Evolutionary conservation across 306 rosid species (phyloP).

Genomic region (Corylus heterophylla): DNA sequence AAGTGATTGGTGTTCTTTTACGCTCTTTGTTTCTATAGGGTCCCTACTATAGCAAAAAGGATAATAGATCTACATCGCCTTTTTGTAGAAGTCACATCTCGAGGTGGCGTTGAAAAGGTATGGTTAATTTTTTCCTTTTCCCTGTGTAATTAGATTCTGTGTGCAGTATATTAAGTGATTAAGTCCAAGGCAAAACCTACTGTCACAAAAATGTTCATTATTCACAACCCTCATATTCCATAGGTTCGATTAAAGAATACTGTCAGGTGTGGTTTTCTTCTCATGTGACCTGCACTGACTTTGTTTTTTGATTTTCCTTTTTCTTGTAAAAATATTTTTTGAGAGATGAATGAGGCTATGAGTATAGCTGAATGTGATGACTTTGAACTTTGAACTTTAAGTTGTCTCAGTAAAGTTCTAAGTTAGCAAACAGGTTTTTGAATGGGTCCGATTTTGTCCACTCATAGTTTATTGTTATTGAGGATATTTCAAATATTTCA

Average conservation of each 20-base stretch:
- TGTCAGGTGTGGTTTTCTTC: background rate
- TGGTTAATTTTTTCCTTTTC: background rate
- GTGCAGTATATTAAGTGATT: background rate
- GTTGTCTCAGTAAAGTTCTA: background rate
- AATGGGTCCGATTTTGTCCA: background rate
- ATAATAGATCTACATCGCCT: constrained; percentile 68
- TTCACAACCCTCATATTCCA: background rate
- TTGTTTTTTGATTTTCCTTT: constrained; percentile 7
- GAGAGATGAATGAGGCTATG: constrained; percentile 1
- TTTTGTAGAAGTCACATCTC: constrained; percentile 77
- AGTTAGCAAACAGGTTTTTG: background rate
- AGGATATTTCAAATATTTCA: background rate
- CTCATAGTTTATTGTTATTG: constrained; percentile 7
- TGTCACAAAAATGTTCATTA: constrained; percentile 18
- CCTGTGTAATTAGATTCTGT: constrained; percentile 8
- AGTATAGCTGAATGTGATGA: constrained; percentile 14
- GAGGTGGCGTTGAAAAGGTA: constrained; percentile 88
- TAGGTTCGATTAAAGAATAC: background rate
- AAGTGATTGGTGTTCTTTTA: constrained; percentile 11
- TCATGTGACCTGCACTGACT: constrained; percentile 7
- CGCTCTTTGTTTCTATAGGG: constrained; percentile 43
- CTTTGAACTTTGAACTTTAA: background rate
- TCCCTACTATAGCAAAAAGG: constrained; percentile 78
- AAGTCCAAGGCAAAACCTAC: background rate
- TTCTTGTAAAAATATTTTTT: background rate